Evolutionary conservation across 2,329 filamentous ascomycete species (phyloP).

Genomic region (Mycosphaerella sp.): DNA sequence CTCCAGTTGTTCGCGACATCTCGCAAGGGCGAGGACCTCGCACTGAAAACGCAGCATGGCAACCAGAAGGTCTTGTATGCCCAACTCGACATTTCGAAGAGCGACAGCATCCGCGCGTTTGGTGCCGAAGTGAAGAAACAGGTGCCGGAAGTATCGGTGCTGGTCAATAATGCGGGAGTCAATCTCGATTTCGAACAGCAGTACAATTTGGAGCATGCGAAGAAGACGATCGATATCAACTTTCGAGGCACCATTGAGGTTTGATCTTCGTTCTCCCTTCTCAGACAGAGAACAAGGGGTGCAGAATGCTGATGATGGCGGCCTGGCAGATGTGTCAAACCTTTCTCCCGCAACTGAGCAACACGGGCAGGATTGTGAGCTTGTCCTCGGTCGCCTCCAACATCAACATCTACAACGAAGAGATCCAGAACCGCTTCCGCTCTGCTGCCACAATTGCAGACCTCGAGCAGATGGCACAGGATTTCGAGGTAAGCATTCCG

Average conservation of each 20-base stretch:
- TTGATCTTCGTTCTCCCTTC: slow-evolving; percentile 4
- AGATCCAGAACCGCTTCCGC: slow-evolving; percentile 26
- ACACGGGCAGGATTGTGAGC: slow-evolving; percentile 33
- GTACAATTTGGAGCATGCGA: slow-evolving; percentile 27
- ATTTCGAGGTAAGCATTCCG: slow-evolving; percentile 24
- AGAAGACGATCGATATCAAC: slow-evolving; percentile 33
- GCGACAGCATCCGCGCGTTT: slow-evolving; percentile 27
- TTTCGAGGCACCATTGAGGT: slow-evolving; percentile 34
- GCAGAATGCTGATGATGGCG: not conserved
- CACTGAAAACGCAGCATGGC: slow-evolving; percentile 15
- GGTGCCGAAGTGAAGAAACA: slow-evolving; percentile 24
- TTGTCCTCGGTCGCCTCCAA: slow-evolving; percentile 32
- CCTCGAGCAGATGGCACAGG: slow-evolving; percentile 29
- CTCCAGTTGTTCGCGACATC: slow-evolving; percentile 33
- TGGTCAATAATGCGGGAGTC: slow-evolving; percentile 37
- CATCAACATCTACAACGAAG: slow-evolving; percentile 28
- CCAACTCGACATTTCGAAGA: slow-evolving; percentile 29
- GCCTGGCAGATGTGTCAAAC: slow-evolving; percentile 29
- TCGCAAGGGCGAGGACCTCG: slow-evolving; percentile 29
- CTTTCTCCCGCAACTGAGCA: slow-evolving; percentile 29
- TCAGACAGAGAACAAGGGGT: not conserved
- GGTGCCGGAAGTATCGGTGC: slow-evolving; percentile 27
- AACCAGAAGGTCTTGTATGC: slow-evolving; percentile 27
- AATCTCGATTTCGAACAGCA: slow-evolving; percentile 25
- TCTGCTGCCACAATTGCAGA: slow-evolving; percentile 21